Evolutionary conservation across 2,329 filamentous ascomycete genomes (phyloP).

Genomic region (Colletotrichum melonis): DNA sequence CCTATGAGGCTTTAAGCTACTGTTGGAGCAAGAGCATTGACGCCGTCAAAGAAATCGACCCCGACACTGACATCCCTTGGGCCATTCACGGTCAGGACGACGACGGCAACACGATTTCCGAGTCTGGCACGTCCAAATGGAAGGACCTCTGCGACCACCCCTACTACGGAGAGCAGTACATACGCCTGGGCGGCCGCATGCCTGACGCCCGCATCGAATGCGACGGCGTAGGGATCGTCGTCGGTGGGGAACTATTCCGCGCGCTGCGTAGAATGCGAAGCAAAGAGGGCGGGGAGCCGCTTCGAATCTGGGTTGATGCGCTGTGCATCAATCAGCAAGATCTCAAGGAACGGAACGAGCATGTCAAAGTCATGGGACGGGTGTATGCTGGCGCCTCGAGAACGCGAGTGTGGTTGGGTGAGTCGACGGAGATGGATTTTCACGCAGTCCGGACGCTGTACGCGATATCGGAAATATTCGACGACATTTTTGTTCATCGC

Average conservation of each 20-base stretch:
- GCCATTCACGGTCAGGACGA: conserved; percentile 20
- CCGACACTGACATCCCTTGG: conserved; percentile 12
- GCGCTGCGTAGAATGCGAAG: conserved; percentile 20
- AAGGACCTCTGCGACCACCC: conserved; percentile 40
- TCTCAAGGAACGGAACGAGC: conserved; percentile 26
- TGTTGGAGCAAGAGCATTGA: conserved; percentile 37
- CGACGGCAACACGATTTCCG: not conserved
- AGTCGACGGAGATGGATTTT: conserved; percentile 24
- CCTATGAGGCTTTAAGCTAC: conserved; percentile 40
- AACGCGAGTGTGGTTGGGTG: conserved; percentile 32
- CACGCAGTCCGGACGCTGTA: not conserved
- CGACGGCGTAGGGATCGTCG: conserved; percentile 9
- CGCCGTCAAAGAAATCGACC: not conserved
- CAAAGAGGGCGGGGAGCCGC: not conserved
- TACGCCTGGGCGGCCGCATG: conserved; percentile 20
- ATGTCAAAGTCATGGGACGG: conserved; percentile 31
- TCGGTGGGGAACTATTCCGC: conserved; percentile 30
- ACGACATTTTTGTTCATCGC: not conserved
- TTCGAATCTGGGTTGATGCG: conserved; percentile 33
- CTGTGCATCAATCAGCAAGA: conserved; percentile 35
- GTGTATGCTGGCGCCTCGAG: conserved; percentile 24
- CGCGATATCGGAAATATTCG: not conserved
- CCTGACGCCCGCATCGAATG: conserved; percentile 22
- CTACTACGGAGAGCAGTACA: conserved; percentile 30
- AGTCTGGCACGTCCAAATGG: not conserved